These are phyloP conservation scores for Candida manassasensis DNA, from an alignment of 805 yeast genomes.

Conservation along the genomic window DNA sequence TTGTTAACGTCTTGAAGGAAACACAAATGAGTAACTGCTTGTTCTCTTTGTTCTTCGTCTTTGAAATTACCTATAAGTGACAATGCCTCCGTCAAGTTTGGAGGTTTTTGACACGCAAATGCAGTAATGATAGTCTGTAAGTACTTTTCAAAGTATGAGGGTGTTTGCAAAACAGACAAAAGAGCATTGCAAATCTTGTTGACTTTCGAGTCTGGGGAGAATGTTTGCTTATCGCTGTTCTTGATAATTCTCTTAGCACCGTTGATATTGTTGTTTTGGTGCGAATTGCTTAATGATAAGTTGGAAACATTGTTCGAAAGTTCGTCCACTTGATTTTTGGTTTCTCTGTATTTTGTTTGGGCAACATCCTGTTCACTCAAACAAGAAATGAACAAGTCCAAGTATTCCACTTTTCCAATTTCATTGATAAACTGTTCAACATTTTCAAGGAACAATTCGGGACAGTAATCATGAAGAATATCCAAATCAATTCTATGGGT, in stretches of 20 bases:
- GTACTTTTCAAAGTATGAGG: constrained; percentile 52
- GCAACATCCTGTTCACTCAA: constrained; percentile 84
- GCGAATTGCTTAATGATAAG: constrained; percentile 18
- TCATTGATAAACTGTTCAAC: constrained; percentile 65
- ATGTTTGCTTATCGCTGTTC: constrained; percentile 35
- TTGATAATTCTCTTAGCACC: constrained; percentile 30
- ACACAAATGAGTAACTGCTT: constrained; percentile 76
- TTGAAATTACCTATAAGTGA: constrained; percentile 51
- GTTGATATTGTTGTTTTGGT: constrained; percentile 13
- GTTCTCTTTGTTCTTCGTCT: constrained; percentile 43
- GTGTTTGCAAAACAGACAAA: constrained; percentile 48
- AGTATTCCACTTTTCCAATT: constrained; percentile 64
- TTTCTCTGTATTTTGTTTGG: constrained; percentile 75
- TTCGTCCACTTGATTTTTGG: constrained; percentile 30
- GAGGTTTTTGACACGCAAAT: constrained; percentile 86
- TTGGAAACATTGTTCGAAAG: constrained; percentile 7
- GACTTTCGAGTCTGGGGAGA: constrained; percentile 46
- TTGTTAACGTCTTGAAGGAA: constrained; percentile 86
- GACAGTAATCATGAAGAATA: constrained; percentile 81
- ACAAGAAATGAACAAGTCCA: constrained; percentile 85
- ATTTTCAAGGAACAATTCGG: constrained; percentile 59
- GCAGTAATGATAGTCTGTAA: constrained; percentile 83
- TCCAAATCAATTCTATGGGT: constrained; percentile 90
- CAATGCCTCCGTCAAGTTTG: constrained; percentile 75
- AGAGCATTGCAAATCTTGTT: constrained; percentile 74